phyloP scores from a whole-genome alignment of 2,329 filamentous ascomycete genomes.

The Amauroascus verrucosus region DNA sequence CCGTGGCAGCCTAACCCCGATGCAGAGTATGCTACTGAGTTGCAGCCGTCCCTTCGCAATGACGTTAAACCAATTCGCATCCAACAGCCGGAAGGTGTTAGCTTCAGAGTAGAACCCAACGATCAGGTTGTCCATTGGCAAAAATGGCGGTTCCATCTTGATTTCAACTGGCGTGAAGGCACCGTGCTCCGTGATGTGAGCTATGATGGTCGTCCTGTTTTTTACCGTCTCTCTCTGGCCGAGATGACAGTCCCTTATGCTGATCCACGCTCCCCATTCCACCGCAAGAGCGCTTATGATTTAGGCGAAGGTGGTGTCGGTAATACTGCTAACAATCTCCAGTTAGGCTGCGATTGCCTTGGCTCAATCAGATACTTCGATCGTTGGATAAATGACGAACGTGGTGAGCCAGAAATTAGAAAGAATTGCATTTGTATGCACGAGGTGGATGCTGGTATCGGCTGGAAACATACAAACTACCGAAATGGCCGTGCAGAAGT shows the following conservation, averaged over 20 bases:
- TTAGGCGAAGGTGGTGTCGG: constrained; percentile 37
- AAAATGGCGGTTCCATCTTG: constrained; percentile 37
- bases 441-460: constrained; percentile 32
- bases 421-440: constrained; percentile 38
- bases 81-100: constrained; percentile 30
- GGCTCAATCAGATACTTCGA: constrained; percentile 38
- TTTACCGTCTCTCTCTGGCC: constrained; percentile 34
- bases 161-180: constrained; percentile 39
- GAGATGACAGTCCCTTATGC: constrained; percentile 41
- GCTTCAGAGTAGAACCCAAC: constrained; percentile 26
- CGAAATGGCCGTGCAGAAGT: constrained; percentile 27
- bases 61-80: constrained; percentile 28
- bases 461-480: constrained; percentile 35
- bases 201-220: constrained; percentile 32
- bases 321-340: constrained; percentile 35
- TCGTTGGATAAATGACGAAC: constrained; percentile 28
- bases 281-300: constrained; percentile 38
- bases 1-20: constrained; percentile 7
- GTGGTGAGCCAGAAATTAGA: constrained; percentile 29
- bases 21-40: constrained; percentile 3
- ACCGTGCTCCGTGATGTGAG: constrained; percentile 34
- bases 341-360: constrained; percentile 37
- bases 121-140: constrained; percentile 28
- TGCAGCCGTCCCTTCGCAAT: neutral
- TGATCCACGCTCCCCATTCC: constrained; percentile 34